Conservation (phyloP, 768 basidiomycete species). For the Gelatoporia subvermispora region DNA sequence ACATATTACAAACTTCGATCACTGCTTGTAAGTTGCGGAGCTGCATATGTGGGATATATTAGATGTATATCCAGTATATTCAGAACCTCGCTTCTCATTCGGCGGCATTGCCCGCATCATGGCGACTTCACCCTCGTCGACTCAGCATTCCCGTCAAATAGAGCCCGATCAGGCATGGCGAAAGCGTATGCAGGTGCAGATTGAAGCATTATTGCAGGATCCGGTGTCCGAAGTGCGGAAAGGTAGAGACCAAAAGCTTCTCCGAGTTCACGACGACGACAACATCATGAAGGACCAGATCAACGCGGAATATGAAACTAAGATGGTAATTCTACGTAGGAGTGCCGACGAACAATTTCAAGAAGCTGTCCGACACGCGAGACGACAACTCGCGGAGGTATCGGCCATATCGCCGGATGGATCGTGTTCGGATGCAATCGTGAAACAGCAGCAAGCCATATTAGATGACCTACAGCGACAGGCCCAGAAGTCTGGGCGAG, state of each 20-base stretch:
- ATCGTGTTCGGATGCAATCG: conserved; percentile 29
- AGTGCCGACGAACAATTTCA: conserved; percentile 45
- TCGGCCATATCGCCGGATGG: conserved; percentile 24
- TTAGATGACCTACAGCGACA: conserved; percentile 45
- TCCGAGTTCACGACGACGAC: conserved; percentile 19
- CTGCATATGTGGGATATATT: too few species aligned
- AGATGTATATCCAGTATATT: too few species aligned
- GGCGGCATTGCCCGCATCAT: conserved; percentile 1
- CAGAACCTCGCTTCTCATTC: background rate
- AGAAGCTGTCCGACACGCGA: conserved; percentile 40
- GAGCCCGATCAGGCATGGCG: conserved; percentile 61
- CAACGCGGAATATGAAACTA: conserved; percentile 31
- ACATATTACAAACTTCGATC: too few species aligned
- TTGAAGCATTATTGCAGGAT: conserved; percentile 39
- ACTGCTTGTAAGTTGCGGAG: too few species aligned
- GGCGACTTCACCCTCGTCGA: conserved; percentile 8
- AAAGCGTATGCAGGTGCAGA: conserved; percentile 38
- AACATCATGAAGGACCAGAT: conserved; percentile 32
- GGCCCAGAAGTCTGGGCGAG: too few species aligned
- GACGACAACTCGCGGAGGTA: conserved; percentile 41
- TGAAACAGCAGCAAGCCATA: conserved; percentile 39
- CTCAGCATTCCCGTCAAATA: conserved; percentile 18
- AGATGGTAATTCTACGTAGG: conserved; percentile 40
- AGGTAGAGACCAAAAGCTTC: conserved; percentile 49
- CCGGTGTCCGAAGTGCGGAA: conserved; percentile 60